Evolutionary conservation across 495 filamentous ascomycete genomes (phyloP).

Genomic region (Jackrogersella multiformis): DNA sequence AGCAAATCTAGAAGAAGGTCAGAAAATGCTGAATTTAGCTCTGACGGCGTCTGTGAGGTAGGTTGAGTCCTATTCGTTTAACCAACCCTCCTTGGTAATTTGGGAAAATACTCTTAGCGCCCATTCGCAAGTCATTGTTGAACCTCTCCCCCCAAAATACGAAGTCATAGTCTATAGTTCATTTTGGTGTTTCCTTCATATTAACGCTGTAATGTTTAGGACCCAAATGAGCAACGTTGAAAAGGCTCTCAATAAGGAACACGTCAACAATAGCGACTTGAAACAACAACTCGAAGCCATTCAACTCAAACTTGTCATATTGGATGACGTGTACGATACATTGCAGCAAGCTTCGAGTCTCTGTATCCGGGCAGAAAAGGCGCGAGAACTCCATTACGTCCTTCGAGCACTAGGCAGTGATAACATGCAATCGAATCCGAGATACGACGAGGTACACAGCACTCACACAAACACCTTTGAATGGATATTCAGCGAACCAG

Average conservation of each 20-base stretch:
- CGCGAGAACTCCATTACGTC: neutral
- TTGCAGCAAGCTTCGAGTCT: conserved; percentile 1
- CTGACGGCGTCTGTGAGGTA: neutral
- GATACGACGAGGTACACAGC: neutral
- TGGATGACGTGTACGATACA: neutral
- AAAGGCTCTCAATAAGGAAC: neutral
- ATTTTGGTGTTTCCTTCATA: neutral
- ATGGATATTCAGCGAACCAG: conserved; percentile 9
- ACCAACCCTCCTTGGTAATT: too few relatives aligned
- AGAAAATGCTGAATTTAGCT: neutral
- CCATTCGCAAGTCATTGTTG: too few relatives aligned
- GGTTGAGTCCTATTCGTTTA: neutral
- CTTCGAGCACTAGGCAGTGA: neutral
- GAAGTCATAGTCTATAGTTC: too few relatives aligned
- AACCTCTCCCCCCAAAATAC: too few relatives aligned
- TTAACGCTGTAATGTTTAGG: neutral
- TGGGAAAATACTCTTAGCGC: too few relatives aligned
- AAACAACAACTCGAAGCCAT: neutral
- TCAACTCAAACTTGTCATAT: neutral
- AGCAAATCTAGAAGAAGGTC: neutral
- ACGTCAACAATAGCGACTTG: neutral
- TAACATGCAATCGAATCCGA: neutral
- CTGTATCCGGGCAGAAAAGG: neutral
- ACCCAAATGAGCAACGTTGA: neutral
- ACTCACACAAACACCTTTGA: conserved; percentile 5